Base-by-base conservation (phyloP, 2,329 filamentous ascomycete genomes). In the Cladophialophora chaetospira region DNA sequence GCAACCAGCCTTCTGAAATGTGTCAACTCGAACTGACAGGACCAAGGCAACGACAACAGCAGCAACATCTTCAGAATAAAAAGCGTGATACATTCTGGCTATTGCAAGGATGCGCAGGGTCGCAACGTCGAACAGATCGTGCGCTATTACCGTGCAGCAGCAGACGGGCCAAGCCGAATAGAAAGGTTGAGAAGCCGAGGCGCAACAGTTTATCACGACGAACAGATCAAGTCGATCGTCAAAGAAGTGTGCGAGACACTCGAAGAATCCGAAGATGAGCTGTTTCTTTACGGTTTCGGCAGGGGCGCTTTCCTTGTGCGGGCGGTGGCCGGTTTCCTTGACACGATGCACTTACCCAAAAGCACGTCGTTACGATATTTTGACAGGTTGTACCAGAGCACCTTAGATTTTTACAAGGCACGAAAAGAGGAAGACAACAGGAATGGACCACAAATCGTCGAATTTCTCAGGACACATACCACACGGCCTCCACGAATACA, bases 231-330 rank as follows among this genome's bases (percentile, higher is more conserved):
- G 42, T 47, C 60, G 35, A 61, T 65, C 10, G 55, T 53, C 21
- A 55, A 53, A 29, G 55, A 53, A 38, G 52, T 59, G 15, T 61
- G 62, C 47, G 55, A 59, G 25, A 52, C 38, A 5, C 51, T 65
- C 3, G 50, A 61, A 21, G 53, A 57, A 17, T 44, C 63, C n/a
- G 35, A 67, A 49, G 72, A 75, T 56, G 73, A 77, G 55, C 56
- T 76, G 1, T 76, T 71, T 65, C 58, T 77, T 5, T 76, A 71
- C 36, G 74, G 73, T 8, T 73, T 73, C 57, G 72, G 72, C 28
- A 68, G 72, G 40, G 74, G 74, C 13, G 73, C 73, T 1, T 76
- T 69, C 64, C 69, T 75, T 4, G 70, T 73, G 4, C 67, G 73
- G 2, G 72, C 72, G 4, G 73, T 76, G 1, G 70, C 72, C 15